Evolutionary conservation across 2,329 filamentous ascomycete genomes (phyloP).

Genomic region (Fusarium redolens): DNA sequence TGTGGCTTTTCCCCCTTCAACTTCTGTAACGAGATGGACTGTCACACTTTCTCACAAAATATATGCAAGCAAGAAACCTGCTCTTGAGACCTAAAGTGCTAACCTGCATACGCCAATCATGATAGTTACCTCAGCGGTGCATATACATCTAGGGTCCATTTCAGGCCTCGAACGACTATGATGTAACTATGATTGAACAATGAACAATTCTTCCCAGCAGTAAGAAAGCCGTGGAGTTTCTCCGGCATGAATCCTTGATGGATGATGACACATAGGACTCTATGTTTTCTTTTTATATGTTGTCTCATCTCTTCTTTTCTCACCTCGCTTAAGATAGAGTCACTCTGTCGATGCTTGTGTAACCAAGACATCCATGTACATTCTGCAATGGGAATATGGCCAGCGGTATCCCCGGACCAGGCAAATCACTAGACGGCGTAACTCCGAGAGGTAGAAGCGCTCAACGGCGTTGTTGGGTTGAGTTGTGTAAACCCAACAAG

Average conservation of each 20-base stretch:
- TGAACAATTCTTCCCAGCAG: not conserved
- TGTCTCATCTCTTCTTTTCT: not conserved
- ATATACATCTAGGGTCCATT: not conserved
- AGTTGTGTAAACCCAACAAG: too few species aligned
- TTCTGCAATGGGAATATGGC: not conserved
- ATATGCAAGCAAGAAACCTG: not conserved
- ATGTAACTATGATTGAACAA: not conserved
- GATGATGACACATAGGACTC: not conserved
- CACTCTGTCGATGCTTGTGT: too few species aligned
- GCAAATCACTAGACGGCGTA: fast-evolving
- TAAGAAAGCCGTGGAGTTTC: not conserved
- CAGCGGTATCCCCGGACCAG: not conserved
- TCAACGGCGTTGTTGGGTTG: too few species aligned
- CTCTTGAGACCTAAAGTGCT: fast-evolving
- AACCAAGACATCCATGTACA: not conserved
- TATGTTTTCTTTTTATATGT: not conserved
- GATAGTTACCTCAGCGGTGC: not conserved
- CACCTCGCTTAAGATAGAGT: not conserved
- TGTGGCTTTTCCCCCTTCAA: too few species aligned
- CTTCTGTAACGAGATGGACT: not conserved
- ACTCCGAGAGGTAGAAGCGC: not conserved
- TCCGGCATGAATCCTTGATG: not conserved
- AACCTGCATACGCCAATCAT: not conserved
- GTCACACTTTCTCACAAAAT: not conserved
- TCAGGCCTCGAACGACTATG: not conserved